Conservation (phyloP, 768 basidiomycete species). For the Suillus subluteus region DNA sequence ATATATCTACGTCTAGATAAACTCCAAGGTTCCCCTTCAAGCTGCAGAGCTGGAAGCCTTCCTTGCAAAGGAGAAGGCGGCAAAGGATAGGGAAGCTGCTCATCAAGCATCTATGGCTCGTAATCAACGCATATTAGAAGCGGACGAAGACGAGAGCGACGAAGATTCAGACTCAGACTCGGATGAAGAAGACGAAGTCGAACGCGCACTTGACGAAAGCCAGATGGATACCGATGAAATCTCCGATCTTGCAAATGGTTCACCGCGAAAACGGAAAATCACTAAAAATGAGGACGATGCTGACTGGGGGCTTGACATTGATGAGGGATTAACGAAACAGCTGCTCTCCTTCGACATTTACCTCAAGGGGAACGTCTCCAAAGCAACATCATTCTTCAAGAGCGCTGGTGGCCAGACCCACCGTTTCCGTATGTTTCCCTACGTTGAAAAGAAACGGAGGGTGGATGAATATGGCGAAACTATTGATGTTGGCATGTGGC, state of each 20-base stretch:
- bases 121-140: conserved; percentile 88
- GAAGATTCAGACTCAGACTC: conserved; percentile 65
- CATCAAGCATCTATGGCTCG: conserved; percentile 84
- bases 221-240: conserved; percentile 48
- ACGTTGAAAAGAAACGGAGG: conserved; percentile 87
- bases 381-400: conserved; percentile 87
- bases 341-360: conserved; percentile 94
- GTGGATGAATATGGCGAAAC: conserved; percentile 97
- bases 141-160: conserved; percentile 88
- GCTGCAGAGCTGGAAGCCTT: conserved; percentile 87
- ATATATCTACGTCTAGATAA: conserved; percentile 55
- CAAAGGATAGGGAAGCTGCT: conserved; percentile 83
- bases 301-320: conserved; percentile 76
- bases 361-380: conserved; percentile 93
- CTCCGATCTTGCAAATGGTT: conserved; percentile 25
- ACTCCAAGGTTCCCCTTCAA: conserved; percentile 86
- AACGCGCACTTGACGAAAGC: conserved; percentile 56
- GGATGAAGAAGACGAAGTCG: conserved; percentile 65
- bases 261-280: conserved; percentile 43
- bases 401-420: conserved; percentile 68
- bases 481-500: conserved; percentile 94
- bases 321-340: conserved; percentile 74
- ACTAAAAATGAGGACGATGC: conserved; percentile 54
- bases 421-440: conserved; percentile 96
- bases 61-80: conserved; percentile 72